Conservation (phyloP, 192 early-diverging fungal genomes). For the Entomortierella chlamydospora region DNA sequence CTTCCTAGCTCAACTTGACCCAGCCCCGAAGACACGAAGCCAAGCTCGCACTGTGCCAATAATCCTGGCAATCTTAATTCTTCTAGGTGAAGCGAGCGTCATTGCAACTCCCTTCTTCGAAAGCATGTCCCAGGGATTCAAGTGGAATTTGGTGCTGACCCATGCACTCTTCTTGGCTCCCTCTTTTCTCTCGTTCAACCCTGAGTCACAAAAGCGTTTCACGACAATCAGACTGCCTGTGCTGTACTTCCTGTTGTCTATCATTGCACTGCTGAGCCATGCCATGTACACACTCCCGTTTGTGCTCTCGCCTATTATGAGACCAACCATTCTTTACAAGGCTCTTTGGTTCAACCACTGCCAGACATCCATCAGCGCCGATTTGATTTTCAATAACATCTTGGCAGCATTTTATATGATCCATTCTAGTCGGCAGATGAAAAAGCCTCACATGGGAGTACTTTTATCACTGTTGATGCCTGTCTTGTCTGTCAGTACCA, state of each 20-base stretch:
- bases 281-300: constrained; percentile 38
- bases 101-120: constrained; percentile 39
- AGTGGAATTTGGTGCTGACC: constrained; percentile 32
- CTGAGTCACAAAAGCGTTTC: constrained; percentile 13
- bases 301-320: constrained; percentile 44
- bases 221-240: constrained; percentile 24
- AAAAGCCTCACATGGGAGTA: constrained; percentile 17
- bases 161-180: constrained; percentile 47
- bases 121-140: constrained; percentile 33
- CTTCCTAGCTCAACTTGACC: constrained; percentile 43
- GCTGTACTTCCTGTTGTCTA: constrained; percentile 33
- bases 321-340: constrained; percentile 19
- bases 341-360: constrained; percentile 49
- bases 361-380: constrained; percentile 51
- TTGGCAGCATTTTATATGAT: constrained; percentile 37
- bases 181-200: constrained; percentile 34
- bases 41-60: constrained; percentile 34
- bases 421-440: constrained; percentile 42
- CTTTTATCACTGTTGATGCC: constrained; percentile 27
- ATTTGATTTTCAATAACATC: constrained; percentile 44
- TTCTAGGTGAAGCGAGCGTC: constrained; percentile 41
- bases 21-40: constrained; percentile 16
- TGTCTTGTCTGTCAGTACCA: constrained; percentile 39
- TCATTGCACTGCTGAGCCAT: constrained; percentile 36
- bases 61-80: constrained; percentile 29